These are phyloP conservation scores for Pseudopyrenochaeta lycopersici DNA, from an alignment of 2,329 filamentous ascomycete species.

Conservation along the genomic window DNA sequence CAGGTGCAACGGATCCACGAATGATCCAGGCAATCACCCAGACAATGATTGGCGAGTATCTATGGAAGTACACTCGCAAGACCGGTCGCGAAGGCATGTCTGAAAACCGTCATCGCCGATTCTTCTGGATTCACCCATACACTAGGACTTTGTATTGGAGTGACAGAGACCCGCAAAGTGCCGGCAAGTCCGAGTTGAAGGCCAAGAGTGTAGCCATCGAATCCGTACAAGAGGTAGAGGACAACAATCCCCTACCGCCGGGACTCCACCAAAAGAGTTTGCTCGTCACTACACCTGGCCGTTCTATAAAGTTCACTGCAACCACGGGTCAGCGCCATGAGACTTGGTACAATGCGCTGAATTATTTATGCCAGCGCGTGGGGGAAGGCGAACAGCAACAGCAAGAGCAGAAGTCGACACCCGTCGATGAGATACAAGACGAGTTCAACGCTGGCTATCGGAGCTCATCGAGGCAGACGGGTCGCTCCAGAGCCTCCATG, in stretches of 20 bases:
- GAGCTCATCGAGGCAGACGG: slow-evolving; percentile 62
- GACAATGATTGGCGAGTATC: slow-evolving; percentile 98
- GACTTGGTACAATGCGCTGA: slow-evolving; percentile 97
- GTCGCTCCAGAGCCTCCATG: slow-evolving; percentile 67
- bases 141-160: slow-evolving; percentile 98
- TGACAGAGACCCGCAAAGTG: slow-evolving; percentile 82
- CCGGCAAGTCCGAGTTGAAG: slow-evolving; percentile 78
- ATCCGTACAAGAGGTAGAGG: slow-evolving; percentile 87
- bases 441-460: slow-evolving; percentile 80
- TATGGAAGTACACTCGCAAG: slow-evolving; percentile 99
- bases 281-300: slow-evolving; percentile 86
- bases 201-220: slow-evolving; percentile 94
- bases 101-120: slow-evolving; percentile 87
- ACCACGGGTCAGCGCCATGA: slow-evolving; percentile 93
- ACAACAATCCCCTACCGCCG: slow-evolving; percentile 94
- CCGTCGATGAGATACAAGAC: slow-evolving; percentile 63
- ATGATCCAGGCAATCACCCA: slow-evolving; percentile 99
- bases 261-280: slow-evolving; percentile 94
- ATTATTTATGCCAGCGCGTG: slow-evolving; percentile 86
- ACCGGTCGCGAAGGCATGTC: slow-evolving; percentile 89
- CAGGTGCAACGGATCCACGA: slow-evolving; percentile 81
- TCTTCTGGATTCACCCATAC: slow-evolving; percentile 99
- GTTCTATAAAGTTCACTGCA: slow-evolving; percentile 92
- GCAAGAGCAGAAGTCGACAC: slow-evolving; percentile 63
- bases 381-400: slow-evolving; percentile 53